Evolutionary conservation across 768 basidiomycete genomes (phyloP).

Genomic region (Kwoniella botswanensis): DNA sequence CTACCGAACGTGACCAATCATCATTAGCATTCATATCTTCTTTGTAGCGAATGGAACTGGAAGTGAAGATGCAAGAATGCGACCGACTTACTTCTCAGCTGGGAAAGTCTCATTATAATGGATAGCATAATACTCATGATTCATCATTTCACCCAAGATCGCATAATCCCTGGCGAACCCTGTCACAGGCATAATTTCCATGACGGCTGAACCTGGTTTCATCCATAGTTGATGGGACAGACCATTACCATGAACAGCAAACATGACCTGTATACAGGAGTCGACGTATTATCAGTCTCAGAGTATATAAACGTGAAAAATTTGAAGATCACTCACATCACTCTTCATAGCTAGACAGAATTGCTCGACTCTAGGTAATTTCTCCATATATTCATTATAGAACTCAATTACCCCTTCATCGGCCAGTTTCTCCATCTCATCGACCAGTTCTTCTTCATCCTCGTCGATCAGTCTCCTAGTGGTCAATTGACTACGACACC

Average conservation of each 20-base stretch:
- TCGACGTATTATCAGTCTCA: no score
- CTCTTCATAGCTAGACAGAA: slow-evolving; percentile 28
- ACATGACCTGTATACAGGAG: slow-evolving; percentile 23
- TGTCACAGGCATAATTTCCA: slow-evolving; percentile 33
- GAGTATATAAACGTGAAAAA: no score
- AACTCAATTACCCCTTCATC: slow-evolving; percentile 33
- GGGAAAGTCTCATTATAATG: slow-evolving; percentile 33
- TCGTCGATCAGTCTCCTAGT: slow-evolving; percentile 22
- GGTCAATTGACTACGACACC: slow-evolving; percentile 23
- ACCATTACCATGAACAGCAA: slow-evolving; percentile 43
- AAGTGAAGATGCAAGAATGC: neutral
- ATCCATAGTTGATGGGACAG: slow-evolving; percentile 39
- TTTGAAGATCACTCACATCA: slow-evolving; percentile 16
- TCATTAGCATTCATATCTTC: neutral
- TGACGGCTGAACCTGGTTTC: slow-evolving; percentile 31
- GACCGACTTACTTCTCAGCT: slow-evolving; percentile 19
- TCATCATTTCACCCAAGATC: slow-evolving; percentile 29
- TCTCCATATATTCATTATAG: slow-evolving; percentile 28
- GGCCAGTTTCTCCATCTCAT: slow-evolving; percentile 25
- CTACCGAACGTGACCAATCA: neutral
- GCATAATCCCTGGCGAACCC: slow-evolving; percentile 37
- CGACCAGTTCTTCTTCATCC: slow-evolving; percentile 20
- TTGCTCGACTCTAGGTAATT: slow-evolving; percentile 22
- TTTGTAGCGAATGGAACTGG: neutral
- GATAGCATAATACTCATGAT: slow-evolving; percentile 33